Conservation (phyloP, 768 basidiomycete species). For the Leccinum boreale region DNA sequence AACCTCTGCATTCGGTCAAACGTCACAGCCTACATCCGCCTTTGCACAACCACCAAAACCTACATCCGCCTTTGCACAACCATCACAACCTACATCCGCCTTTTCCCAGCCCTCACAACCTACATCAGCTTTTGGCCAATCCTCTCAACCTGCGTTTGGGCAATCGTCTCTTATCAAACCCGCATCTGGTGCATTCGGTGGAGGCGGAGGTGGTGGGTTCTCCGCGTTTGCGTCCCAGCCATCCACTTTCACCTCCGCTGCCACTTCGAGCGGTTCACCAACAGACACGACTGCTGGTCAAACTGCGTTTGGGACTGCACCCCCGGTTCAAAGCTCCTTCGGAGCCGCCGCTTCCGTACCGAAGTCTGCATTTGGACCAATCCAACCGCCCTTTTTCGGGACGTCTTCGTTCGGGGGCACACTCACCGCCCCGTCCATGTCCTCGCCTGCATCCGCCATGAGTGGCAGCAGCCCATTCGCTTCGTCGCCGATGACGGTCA, state of each 20-base stretch:
- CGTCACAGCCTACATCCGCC: conserved; percentile 25
- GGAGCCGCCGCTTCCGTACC: conserved; percentile 3
- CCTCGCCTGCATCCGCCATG: conserved; percentile 22
- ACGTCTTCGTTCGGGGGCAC: conserved; percentile 16
- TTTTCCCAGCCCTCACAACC: conserved; percentile 33
- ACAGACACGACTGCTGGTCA: conserved; percentile 11
- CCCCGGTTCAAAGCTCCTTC: conserved; percentile 22
- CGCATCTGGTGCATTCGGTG: conserved; percentile 49
- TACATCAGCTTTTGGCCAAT: conserved; percentile 34
- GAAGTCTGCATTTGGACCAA: conserved; percentile 18
- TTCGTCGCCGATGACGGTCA: conserved; percentile 23
- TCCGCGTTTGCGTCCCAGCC: conserved; percentile 51
- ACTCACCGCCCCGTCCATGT: conserved; percentile 13
- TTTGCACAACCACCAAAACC: conserved; percentile 30
- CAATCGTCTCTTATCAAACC: conserved; percentile 45
- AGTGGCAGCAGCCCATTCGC: conserved; percentile 24
- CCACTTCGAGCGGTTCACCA: conserved; percentile 3
- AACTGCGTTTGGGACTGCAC: conserved; percentile 18
- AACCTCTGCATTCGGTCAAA: conserved; percentile 37
- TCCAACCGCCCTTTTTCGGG: conserved; percentile 28
- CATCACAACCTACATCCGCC: conserved; percentile 27
- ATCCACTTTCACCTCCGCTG: conserved; percentile 37
- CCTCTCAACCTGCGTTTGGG: conserved; percentile 35
- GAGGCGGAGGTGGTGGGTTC: conserved; percentile 43
- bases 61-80: conserved; percentile 27